Base-by-base conservation (phyloP, 2,329 filamentous ascomycete genomes). In the Talaromyces sp. region DNA sequence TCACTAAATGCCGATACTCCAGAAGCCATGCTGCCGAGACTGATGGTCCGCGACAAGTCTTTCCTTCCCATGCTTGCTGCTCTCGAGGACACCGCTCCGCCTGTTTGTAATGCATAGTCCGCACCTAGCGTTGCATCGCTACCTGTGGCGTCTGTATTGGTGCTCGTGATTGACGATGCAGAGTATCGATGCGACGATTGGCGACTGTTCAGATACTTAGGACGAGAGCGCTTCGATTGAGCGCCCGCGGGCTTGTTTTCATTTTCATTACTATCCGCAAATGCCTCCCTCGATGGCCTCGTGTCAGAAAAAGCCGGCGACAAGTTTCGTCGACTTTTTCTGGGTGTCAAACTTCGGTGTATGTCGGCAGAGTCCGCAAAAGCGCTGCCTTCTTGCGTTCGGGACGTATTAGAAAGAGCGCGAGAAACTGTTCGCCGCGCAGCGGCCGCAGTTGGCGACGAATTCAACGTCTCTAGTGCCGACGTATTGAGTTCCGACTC, bases 1-100 rank as follows among this genome's bases (percentile, higher is more conserved):
- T 80, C 80, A 69, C 83, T 80, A 68, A 83, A 77, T 67, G 79
- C 81, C 23, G 84, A 85, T 33, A 86, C 78, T 0, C 89, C 91
- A 5, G 92, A 96, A 1, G 87, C 89, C 79, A 96, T 92, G 73
- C 93, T 97, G 23, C 92, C 92, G 64, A 97, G 83, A 76, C 93
- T 97, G 65, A 93, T 88, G 11, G 92, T 85, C 25, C 93, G 84
- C 21, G 88, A 87, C 61, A 96, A 80, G 2, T 74, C 79, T 25
- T 48, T 50, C 12, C 50, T 60, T 31, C 21, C 42, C 23, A 33
- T 48, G 25, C 54, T 60, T 23, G 39, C 50, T 40, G 28, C 31
- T 69, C 71, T 79, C 11, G 69, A 50, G 68, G 23, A 67, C 4
- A 86, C 80, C 12, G 91, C 89, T 28, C 92, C 91, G 18, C 91